Evolutionary conservation across 805 yeast genomes (phyloP).

Genomic region (Starmerella khaoyaiensis): DNA sequence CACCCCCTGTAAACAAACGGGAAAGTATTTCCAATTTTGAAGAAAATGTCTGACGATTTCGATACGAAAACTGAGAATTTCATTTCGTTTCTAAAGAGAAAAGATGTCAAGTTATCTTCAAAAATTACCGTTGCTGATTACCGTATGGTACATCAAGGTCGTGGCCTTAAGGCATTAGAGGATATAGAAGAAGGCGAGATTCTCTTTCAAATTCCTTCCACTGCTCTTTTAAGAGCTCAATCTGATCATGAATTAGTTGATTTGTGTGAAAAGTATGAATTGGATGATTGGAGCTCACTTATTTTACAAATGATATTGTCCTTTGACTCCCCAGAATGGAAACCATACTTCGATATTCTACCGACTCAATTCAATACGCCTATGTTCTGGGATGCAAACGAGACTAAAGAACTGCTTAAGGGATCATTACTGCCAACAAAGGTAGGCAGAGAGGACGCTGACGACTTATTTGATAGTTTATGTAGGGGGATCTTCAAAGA

Average conservation of each 20-base stretch:
- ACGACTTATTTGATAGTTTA: slow-evolving; percentile 40
- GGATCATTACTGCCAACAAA: slow-evolving; percentile 64
- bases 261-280: slow-evolving; percentile 22
- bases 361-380: slow-evolving; percentile 54
- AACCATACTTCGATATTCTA: slow-evolving; percentile 53
- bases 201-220: slow-evolving; percentile 57
- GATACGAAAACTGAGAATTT: slow-evolving; percentile 32
- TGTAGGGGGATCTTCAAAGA: slow-evolving; percentile 32
- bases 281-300: slow-evolving; percentile 66
- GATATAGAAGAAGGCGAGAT: slow-evolving; percentile 51
- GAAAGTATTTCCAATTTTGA: slow-evolving; percentile 1
- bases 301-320: slow-evolving; percentile 58
- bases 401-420: slow-evolving; percentile 37
- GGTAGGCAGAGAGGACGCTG: slow-evolving; percentile 59
- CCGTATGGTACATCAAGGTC: slow-evolving; percentile 49
- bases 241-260: slow-evolving; percentile 28
- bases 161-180: slow-evolving; percentile 57
- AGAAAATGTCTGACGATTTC: slow-evolving; percentile 15
- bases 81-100: slow-evolving; percentile 33
- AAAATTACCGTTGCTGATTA: slow-evolving; percentile 51
- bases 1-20: too few relatives aligned
- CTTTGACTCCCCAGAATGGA: slow-evolving; percentile 47
- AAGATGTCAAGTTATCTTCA: slow-evolving; percentile 39
- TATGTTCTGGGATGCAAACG: slow-evolving; percentile 66
- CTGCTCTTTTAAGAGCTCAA: slow-evolving; percentile 43